A percentile compares a stretch with the other conserved stretches of the same genome.
phyloP scores from a whole-genome alignment of 768 basidiomycete species.

The Dentipellis sp. region DNA sequence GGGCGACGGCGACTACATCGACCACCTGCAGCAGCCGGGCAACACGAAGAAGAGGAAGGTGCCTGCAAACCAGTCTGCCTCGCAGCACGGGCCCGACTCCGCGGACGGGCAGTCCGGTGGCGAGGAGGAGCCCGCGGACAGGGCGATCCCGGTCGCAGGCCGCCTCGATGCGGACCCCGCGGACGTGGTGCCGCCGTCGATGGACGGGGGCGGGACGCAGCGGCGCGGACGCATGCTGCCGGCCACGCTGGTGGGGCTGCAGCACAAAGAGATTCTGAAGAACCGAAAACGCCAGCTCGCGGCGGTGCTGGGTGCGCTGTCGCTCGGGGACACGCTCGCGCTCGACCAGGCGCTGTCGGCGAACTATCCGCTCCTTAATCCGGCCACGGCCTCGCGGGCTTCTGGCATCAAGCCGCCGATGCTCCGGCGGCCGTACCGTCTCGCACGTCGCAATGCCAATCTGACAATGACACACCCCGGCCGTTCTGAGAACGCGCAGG shows the following conservation, averaged over 20 bases:
- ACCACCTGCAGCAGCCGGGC: conserved; percentile 66
- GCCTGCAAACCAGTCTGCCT: conserved; percentile 47
- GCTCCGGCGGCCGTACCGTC: conserved; percentile 40
- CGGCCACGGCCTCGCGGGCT: not conserved
- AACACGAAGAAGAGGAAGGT: conserved; percentile 89
- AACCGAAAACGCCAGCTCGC: conserved; percentile 62
- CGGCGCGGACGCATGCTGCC: conserved; percentile 41
- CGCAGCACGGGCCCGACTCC: conserved; percentile 32
- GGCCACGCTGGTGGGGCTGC: conserved; percentile 59
- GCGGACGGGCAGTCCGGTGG: conserved; percentile 31
- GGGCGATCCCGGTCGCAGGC: conserved; percentile 18
- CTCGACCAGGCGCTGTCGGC: conserved; percentile 70
- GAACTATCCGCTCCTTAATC: conserved; percentile 21
- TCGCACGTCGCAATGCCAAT: conserved; percentile 34
- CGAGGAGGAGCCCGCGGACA: conserved; percentile 31
- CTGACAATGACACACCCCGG: conserved; percentile 29
- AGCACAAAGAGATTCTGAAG: conserved; percentile 68
- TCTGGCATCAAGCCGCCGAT: conserved; percentile 33
- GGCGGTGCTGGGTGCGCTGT: conserved; percentile 56
- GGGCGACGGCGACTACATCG: conserved; percentile 52
- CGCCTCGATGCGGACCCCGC: conserved; percentile 12
- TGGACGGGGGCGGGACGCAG: not conserved
- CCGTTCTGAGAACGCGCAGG: conserved; percentile 23
- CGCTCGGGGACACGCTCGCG: conserved; percentile 61
- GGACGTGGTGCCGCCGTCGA: not conserved